phyloP scores from a whole-genome alignment of 371 early-diverging fungal genomes.

The Basidiobolus heterosporus region DNA sequence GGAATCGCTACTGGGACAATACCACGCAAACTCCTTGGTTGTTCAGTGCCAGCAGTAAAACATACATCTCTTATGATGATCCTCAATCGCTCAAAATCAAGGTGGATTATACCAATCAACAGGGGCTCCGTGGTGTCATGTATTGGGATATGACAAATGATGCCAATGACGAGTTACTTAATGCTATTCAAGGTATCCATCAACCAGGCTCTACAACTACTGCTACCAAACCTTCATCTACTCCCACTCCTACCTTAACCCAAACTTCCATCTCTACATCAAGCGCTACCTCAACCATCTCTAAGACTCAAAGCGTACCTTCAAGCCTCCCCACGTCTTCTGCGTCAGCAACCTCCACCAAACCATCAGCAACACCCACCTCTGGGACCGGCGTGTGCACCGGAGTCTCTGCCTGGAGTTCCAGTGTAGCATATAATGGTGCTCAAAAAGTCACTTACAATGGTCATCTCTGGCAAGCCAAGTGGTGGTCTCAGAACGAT shows the following conservation, averaged over 20 bases:
- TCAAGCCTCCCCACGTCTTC: too few relatives aligned
- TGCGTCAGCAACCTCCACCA: too few relatives aligned
- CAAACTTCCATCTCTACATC: not conserved
- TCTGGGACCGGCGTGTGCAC: too few relatives aligned
- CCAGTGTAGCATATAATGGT: too few relatives aligned
- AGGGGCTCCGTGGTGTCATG: slow-evolving; percentile 40
- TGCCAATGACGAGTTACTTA: slow-evolving; percentile 27
- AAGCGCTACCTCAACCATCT: not conserved
- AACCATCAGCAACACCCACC: too few relatives aligned
- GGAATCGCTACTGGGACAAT: slow-evolving; percentile 40
- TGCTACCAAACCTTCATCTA: not conserved
- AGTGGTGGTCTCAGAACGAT: too few relatives aligned
- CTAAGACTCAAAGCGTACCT: not conserved
- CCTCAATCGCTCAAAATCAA: slow-evolving; percentile 33
- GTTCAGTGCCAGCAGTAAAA: slow-evolving; percentile 28
- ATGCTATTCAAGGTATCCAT: not conserved
- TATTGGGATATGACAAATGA: slow-evolving; percentile 29
- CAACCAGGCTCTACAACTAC: not conserved
- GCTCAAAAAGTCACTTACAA: too few relatives aligned
- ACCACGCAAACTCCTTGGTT: slow-evolving; percentile 50
- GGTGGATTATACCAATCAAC: slow-evolving; percentile 27
- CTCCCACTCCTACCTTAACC: not conserved
- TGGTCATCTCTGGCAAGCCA: too few relatives aligned
- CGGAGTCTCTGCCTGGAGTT: too few relatives aligned
- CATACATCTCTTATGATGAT: slow-evolving; percentile 48